phyloP scores from a whole-genome alignment of 2,329 filamentous ascomycete genomes.

The Fusarium graminum region DNA sequence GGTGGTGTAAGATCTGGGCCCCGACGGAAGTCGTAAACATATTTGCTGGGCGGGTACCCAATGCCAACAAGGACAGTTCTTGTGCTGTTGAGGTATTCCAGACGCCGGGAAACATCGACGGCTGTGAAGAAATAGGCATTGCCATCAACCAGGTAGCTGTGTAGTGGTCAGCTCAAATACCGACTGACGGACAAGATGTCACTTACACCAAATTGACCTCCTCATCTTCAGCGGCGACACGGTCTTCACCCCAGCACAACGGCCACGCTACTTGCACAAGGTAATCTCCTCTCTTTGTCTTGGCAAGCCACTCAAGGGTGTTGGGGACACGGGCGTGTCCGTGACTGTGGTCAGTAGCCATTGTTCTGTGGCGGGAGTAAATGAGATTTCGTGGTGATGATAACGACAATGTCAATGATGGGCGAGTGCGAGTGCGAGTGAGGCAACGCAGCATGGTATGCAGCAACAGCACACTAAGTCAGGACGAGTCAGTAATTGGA shows the following conservation, averaged over 20 bases:
- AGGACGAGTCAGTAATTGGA: conserved; percentile 22
- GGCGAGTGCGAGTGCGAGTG: conserved; percentile 28
- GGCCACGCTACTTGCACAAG: conserved; percentile 52
- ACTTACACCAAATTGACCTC: conserved; percentile 48
- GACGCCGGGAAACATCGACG: conserved; percentile 48
- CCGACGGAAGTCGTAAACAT: conserved; percentile 50
- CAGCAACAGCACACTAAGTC: conserved; percentile 15
- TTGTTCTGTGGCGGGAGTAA: conserved; percentile 5
- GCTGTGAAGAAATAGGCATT: conserved; percentile 55
- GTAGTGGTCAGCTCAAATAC: not conserved
- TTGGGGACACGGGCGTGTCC: conserved; percentile 46
- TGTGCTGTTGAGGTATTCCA: conserved; percentile 46
- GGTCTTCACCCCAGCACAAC: conserved; percentile 48
- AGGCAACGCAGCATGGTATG: conserved; percentile 36
- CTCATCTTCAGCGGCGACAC: conserved; percentile 42
- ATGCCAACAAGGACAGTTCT: conserved; percentile 52
- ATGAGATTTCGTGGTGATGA: conserved; percentile 2
- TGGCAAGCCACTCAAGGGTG: conserved; percentile 46
- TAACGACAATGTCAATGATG: conserved; percentile 4
- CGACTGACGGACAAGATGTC: not conserved
- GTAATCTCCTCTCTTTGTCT: conserved; percentile 49
- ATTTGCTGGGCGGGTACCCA: conserved; percentile 50
- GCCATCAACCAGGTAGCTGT: conserved; percentile 53
- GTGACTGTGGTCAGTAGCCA: conserved; percentile 29
- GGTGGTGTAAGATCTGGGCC: conserved; percentile 51